A percentile compares a stretch with the other conserved stretches of the same genome.
Evolutionary conservation across 2,329 filamentous ascomycete genomes (phyloP).

Genomic region (Alternaria sp.): DNA sequence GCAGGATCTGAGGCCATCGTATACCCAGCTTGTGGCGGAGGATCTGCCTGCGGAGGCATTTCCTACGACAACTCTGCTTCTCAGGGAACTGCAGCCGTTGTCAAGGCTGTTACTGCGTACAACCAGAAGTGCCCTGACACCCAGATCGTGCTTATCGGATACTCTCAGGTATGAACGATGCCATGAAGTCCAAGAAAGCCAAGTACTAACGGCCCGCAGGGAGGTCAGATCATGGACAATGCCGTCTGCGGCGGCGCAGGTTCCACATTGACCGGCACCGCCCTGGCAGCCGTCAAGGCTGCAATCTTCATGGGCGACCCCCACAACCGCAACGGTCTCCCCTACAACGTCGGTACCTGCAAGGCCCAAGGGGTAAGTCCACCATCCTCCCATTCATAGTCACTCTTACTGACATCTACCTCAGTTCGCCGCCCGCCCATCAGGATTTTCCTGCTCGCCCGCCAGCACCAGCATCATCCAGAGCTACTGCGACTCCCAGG

Average conservation of each 20-base stretch:
- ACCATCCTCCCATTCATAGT: background rate
- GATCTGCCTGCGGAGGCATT: conserved; percentile 63
- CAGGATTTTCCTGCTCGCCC: conserved; percentile 62
- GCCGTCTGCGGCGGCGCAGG: conserved; percentile 65
- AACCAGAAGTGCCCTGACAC: conserved; percentile 64
- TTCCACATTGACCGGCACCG: conserved; percentile 55
- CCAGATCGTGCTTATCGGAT: conserved; percentile 67
- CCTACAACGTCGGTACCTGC: conserved; percentile 69
- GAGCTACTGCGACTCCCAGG: conserved; percentile 69
- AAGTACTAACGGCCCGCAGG: conserved; percentile 47
- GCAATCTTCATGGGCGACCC: conserved; percentile 72
- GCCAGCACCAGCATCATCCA: conserved; percentile 63
- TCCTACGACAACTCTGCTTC: conserved; percentile 66
- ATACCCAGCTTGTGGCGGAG: conserved; percentile 67
- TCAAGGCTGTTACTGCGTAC: conserved; percentile 65
- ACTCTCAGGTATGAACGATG: conserved; percentile 61
- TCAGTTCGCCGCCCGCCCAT: conserved; percentile 66
- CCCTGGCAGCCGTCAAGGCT: conserved; percentile 65
- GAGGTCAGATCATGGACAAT: conserved; percentile 68
- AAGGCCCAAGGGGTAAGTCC: conserved; percentile 62
- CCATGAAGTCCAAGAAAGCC: background rate
- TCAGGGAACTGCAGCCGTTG: conserved; percentile 65
- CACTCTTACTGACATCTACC: conserved; percentile 4
- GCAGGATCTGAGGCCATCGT: conserved; percentile 51
- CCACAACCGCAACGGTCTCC: conserved; percentile 60